These are phyloP conservation scores for Leptographium procerum DNA, from an alignment of 2,329 filamentous ascomycete genomes.

Conservation along the genomic window DNA sequence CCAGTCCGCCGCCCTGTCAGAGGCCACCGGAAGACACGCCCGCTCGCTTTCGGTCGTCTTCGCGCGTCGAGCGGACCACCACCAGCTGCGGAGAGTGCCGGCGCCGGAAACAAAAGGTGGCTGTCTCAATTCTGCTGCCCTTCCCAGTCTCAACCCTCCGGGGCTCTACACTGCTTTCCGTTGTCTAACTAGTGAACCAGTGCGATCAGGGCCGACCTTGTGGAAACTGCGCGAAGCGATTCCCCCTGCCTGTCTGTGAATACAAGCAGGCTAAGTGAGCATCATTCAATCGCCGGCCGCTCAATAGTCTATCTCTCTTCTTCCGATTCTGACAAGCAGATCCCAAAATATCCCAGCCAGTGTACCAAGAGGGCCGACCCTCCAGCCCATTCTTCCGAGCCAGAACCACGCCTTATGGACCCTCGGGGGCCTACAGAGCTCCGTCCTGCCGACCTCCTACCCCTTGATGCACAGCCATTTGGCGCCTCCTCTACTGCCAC, in stretches of 20 bases:
- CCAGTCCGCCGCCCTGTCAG: not conserved
- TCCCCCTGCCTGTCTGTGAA: slow-evolving; percentile 38
- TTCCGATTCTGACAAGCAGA: not conserved
- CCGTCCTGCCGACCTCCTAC: not conserved
- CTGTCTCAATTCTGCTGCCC: not conserved
- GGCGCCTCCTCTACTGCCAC: not conserved
- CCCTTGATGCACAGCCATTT: not conserved
- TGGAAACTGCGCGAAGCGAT: slow-evolving; percentile 40
- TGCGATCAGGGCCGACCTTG: slow-evolving; percentile 44
- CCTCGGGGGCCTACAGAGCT: not conserved
- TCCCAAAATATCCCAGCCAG: not conserved
- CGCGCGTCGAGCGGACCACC: slow-evolving; percentile 17
- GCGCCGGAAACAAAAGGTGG: slow-evolving; percentile 35
- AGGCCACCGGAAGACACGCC: slow-evolving; percentile 17
- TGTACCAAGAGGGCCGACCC: slow-evolving; percentile 15
- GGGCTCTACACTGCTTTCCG: not conserved
- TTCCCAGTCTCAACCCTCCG: not conserved
- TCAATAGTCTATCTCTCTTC: not conserved
- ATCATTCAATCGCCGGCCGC: no score
- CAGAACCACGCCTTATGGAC: not conserved
- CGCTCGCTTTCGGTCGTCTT: slow-evolving; percentile 12
- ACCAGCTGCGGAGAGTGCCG: slow-evolving; percentile 37
- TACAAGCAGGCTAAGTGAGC: slow-evolving; percentile 22
- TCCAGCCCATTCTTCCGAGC: slow-evolving; percentile 14
- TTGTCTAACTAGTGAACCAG: slow-evolving; percentile 18